A percentile compares a stretch with the other conserved stretches of the same genome.
Evolutionary conservation across 352 stramenopile species (phyloP).

Genomic region (Phytophthora pisi): DNA sequence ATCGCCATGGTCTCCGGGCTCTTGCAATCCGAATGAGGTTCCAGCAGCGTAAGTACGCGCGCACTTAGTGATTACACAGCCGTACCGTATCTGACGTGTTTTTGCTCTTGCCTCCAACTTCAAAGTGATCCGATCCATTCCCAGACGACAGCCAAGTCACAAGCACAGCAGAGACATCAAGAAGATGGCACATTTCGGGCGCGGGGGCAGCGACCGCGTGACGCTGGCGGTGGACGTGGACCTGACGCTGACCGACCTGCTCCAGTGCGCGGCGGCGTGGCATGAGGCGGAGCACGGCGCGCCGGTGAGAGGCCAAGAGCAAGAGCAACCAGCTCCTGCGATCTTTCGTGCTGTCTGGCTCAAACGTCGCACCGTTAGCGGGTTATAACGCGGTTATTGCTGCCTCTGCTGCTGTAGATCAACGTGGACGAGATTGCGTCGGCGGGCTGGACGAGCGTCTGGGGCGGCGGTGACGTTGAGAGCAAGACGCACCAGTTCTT

Average conservation of each 20-base stretch:
- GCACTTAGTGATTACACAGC: neutral
- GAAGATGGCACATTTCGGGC: conserved; percentile 33
- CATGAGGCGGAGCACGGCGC: conserved; percentile 49
- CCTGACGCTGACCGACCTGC: conserved; percentile 59
- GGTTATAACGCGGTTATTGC: neutral
- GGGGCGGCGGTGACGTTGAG: conserved; percentile 27
- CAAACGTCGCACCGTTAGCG: neutral
- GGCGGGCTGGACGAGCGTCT: conserved; percentile 41
- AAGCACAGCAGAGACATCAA: neutral
- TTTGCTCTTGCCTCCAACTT: conserved; percentile 23
- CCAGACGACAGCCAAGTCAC: neutral
- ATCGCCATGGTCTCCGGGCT: conserved; percentile 43
- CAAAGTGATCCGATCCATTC: conserved; percentile 25
- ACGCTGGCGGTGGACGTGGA: conserved; percentile 71
- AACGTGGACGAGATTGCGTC: conserved; percentile 19
- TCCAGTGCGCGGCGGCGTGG: conserved; percentile 54
- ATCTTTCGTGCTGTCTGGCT: conserved; percentile 7
- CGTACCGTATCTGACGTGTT: neutral
- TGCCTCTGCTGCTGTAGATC: conserved; percentile 28
- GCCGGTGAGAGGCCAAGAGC: conserved; percentile 28
- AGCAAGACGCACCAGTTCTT: conserved; percentile 56
- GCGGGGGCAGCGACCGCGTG: conserved; percentile 41
- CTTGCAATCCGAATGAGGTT: neutral
- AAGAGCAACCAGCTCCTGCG: neutral
- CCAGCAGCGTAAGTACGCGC: neutral